Percentiles rank a stretch among this genome's conserved stretches.
These are phyloP conservation scores for Emergomyces orientalis DNA, from an alignment of 2,329 filamentous ascomycete species.

Conservation along the genomic window DNA sequence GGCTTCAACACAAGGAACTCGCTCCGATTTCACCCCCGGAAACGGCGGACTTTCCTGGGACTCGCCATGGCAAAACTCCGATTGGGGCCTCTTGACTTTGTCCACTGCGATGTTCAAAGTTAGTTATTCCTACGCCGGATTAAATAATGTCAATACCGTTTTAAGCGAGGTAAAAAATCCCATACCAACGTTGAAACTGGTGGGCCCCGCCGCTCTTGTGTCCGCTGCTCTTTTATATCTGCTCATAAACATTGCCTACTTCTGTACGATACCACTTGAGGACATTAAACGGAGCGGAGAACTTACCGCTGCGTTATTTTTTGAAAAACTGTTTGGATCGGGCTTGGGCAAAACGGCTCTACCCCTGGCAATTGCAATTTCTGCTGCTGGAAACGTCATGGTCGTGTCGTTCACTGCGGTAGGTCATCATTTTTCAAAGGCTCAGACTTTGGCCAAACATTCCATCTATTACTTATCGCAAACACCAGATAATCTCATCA, in stretches of 20 bases:
- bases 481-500: background rate
- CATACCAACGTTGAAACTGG: constrained; percentile 55
- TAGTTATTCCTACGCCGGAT: constrained; percentile 56
- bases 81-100: constrained; percentile 3
- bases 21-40: background rate
- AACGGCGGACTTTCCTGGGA: background rate
- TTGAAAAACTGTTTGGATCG: constrained; percentile 49
- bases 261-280: constrained; percentile 52
- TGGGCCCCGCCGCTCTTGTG: constrained; percentile 50
- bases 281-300: constrained; percentile 54
- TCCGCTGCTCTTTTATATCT: constrained; percentile 54
- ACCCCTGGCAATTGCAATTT: constrained; percentile 49
- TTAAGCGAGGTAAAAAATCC: constrained; percentile 62
- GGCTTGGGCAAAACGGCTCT: background rate
- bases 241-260: constrained; percentile 50
- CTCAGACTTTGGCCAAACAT: background rate
- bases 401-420: constrained; percentile 61
- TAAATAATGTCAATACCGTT: constrained; percentile 56
- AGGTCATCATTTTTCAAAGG: constrained; percentile 22
- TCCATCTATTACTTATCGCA: background rate
- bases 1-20: background rate
- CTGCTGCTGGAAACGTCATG: constrained; percentile 62
- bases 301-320: constrained; percentile 55
- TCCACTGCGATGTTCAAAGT: constrained; percentile 55
- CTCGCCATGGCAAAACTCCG: background rate